Base-by-base conservation (phyloP, 2,329 filamentous ascomycete genomes). In the Arthroderma uncinatum region DNA sequence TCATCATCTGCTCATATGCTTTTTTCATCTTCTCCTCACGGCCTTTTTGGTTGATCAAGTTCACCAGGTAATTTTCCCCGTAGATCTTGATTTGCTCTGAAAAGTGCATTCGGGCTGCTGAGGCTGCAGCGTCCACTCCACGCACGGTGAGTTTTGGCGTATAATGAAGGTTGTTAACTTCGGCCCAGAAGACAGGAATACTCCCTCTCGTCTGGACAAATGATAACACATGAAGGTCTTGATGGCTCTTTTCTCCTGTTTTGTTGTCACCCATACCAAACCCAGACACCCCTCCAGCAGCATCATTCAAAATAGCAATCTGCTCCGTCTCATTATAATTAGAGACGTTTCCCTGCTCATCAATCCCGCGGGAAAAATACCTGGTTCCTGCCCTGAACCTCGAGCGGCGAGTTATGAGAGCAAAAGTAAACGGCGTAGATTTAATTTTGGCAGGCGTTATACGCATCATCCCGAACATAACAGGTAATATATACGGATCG, bases 261-360 rank as follows among this genome's bases (percentile, higher is more conserved):
- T 85, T 86, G 60, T 84, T 85, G 68, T 87, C 90, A 65, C 87
- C 82, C 76, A 87, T 86, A 19, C 86, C 83, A 71, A 88, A 95
- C 5, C 90, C 91, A 40, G 87, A 84, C 44, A 93, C 74, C 0
- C 86, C 86, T 58, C 83, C 83, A 2, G 79, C 79, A 52, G 81
- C 79, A 71, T 97, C 93, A 66, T 97, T 97, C 64, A 97, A 73
- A 37, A 98, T 83, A 60, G 95, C 79, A 34, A 93, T 79, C 70
- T 98, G 93, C 70, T 98, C 93, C 0, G 93, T 97, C 77, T 98
- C 93, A 69, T 98, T 98, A 79, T 92, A 98, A 71, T 98, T 98
- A 63, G 93, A 89, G n/a, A 93, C 93, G 70, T 97, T 84, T 23
- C 93, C 93, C 60, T 93, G 79, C 62, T 95, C 91, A 68, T 98